Conservation (phyloP, 352 stramenopile species). For the Phytophthora citrophthora region DNA sequence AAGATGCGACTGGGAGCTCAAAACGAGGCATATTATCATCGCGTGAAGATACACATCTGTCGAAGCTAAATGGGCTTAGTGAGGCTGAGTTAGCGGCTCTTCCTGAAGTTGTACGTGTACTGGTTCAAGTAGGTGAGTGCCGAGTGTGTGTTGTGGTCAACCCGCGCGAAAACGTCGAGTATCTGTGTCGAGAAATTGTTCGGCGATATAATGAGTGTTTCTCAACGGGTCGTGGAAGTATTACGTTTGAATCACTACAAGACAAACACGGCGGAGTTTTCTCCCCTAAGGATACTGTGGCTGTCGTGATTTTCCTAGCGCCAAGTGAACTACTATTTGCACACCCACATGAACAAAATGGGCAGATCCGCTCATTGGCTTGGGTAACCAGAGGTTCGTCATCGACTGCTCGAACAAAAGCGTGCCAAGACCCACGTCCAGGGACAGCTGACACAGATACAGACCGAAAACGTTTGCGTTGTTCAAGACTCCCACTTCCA, state of each 20-base stretch:
- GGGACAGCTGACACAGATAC: neutral
- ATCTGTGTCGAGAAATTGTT: slow-evolving; percentile 60
- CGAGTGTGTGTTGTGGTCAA: slow-evolving; percentile 66
- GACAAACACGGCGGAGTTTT: slow-evolving; percentile 65
- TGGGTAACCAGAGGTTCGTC: slow-evolving; percentile 18
- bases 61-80: slow-evolving; percentile 18
- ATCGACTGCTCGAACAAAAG: slow-evolving; percentile 1
- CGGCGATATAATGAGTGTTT: slow-evolving; percentile 73
- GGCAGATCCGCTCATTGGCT: slow-evolving; percentile 25
- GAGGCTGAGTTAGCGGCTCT: slow-evolving; percentile 26
- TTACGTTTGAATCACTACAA: slow-evolving; percentile 57
- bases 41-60: neutral
- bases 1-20: neutral
- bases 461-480: slow-evolving; percentile 31
- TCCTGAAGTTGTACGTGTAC: slow-evolving; percentile 50
- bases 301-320: slow-evolving; percentile 28
- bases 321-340: slow-evolving; percentile 36
- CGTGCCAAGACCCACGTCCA: neutral
- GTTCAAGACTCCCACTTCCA: slow-evolving; percentile 63
- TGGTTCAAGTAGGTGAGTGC: slow-evolving; percentile 62
- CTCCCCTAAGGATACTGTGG: slow-evolving; percentile 52
- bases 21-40: neutral
- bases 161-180: slow-evolving; percentile 47
- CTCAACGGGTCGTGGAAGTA: slow-evolving; percentile 21
- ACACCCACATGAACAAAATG: slow-evolving; percentile 24